Conservation (phyloP, 2,329 filamentous ascomycete genomes). For the Fusarium solani-melongenae region DNA sequence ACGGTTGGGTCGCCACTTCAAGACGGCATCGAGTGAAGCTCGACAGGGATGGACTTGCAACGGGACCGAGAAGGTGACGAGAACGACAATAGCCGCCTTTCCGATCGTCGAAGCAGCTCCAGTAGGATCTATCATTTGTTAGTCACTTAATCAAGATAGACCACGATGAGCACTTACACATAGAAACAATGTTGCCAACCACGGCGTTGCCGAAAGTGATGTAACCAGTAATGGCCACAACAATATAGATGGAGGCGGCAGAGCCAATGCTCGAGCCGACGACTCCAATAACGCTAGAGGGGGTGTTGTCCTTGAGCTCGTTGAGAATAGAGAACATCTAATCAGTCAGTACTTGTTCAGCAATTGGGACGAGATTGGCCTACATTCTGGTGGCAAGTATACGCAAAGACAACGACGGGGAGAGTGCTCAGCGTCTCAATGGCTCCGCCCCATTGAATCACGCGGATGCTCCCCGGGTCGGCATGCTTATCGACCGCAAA, state of each 20-base stretch:
- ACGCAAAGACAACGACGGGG: slow-evolving; percentile 98
- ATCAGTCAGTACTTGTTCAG: slow-evolving; percentile 1
- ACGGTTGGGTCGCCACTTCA: slow-evolving; percentile 83
- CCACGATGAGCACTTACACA: slow-evolving; percentile 71
- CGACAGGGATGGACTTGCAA: slow-evolving; percentile 96
- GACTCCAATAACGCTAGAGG: slow-evolving; percentile 78
- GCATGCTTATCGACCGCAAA: slow-evolving; percentile 83
- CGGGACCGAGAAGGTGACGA: slow-evolving; percentile 96
- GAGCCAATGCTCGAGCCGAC: slow-evolving; percentile 87
- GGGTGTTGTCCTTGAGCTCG: slow-evolving; percentile 88
- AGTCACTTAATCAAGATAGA: slow-evolving; percentile 8
- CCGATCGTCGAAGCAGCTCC: slow-evolving; percentile 86
- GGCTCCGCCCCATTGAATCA: slow-evolving; percentile 82
- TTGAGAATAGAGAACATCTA: slow-evolving; percentile 99
- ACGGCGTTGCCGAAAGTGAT: slow-evolving; percentile 93
- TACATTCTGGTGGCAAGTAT: slow-evolving; percentile 98
- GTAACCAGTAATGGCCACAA: slow-evolving; percentile 95
- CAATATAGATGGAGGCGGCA: slow-evolving; percentile 85
- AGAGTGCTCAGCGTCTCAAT: slow-evolving; percentile 85
- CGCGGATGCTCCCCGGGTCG: slow-evolving; percentile 78
- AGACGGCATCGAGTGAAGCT: slow-evolving; percentile 93
- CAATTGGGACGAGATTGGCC: slow-evolving; percentile 36
- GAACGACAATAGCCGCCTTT: slow-evolving; percentile 92
- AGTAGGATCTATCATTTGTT: slow-evolving; percentile 49
- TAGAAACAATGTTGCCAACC: slow-evolving; percentile 90